Evolutionary conservation across 306 rosid species (phyloP).

Genomic region (Ceratonia siliqua): DNA sequence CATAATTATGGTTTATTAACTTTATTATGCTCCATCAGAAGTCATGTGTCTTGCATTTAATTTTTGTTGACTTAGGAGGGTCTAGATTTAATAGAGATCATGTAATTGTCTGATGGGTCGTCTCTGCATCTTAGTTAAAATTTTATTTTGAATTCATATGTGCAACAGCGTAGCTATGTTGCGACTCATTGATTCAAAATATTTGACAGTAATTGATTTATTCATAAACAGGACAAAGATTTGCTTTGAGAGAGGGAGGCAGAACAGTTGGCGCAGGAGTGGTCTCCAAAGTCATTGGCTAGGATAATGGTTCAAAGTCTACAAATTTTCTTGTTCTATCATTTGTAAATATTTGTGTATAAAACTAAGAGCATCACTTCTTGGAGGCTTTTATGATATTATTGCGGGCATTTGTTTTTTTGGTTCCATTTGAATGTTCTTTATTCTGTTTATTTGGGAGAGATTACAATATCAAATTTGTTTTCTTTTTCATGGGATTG

Average conservation of each 20-base stretch:
- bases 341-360: slow-evolving; percentile 33
- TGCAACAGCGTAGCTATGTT: neutral
- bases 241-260: slow-evolving; percentile 69
- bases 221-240: slow-evolving; percentile 49
- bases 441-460: slow-evolving; percentile 9
- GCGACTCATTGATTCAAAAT: neutral
- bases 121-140: slow-evolving; percentile 2
- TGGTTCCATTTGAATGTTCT: slow-evolving; percentile 21
- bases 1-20: neutral
- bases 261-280: slow-evolving; percentile 84
- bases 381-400: slow-evolving; percentile 23
- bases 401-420: slow-evolving; percentile 21
- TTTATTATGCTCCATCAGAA: neutral
- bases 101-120: neutral
- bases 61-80: neutral
- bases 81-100: neutral
- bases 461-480: slow-evolving; percentile 26
- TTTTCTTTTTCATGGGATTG: slow-evolving; percentile 4
- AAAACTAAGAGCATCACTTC: slow-evolving; percentile 29
- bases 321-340: neutral
- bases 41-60: neutral
- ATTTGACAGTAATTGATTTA: slow-evolving; percentile 15
- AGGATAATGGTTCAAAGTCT: slow-evolving; percentile 32
- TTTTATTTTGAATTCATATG: neutral
- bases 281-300: slow-evolving; percentile 75